A percentile compares a stretch with the other conserved stretches of the same genome.
Conservation (phyloP, 805 yeast species). For the Ascoidea asiatica region DNA sequence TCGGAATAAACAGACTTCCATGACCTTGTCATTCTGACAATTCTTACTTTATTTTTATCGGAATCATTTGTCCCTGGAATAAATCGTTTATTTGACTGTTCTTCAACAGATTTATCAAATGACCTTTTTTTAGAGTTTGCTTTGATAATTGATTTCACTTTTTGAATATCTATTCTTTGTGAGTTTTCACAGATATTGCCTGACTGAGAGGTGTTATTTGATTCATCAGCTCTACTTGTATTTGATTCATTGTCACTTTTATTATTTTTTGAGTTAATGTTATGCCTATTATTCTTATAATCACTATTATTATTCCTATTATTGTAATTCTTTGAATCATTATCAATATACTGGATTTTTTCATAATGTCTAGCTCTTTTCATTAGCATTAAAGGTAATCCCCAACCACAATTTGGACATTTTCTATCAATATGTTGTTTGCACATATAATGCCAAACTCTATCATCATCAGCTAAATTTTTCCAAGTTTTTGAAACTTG, state of each 20-base stretch:
- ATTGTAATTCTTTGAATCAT: not conserved
- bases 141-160: not conserved
- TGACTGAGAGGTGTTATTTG: constrained; percentile 15
- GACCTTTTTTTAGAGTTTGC: not conserved
- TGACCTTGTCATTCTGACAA: constrained; percentile 45
- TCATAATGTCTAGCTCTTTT: constrained; percentile 46
- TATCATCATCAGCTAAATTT: constrained; percentile 82
- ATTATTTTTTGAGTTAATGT: not conserved
- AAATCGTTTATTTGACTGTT: constrained; percentile 1
- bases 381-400: constrained; percentile 87
- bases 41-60: not conserved
- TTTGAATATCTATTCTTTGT: too few relatives aligned
- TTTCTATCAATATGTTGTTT: constrained; percentile 96
- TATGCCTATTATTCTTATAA: too few relatives aligned
- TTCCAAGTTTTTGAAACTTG: constrained; percentile 87
- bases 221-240: constrained; percentile 6
- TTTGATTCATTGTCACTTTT: not conserved
- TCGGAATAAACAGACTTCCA: constrained; percentile 95
- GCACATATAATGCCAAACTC: constrained; percentile 97
- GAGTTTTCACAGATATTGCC: too few relatives aligned
- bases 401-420: constrained; percentile 99
- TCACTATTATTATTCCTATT: too few relatives aligned
- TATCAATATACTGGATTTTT: constrained; percentile 9
- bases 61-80: not conserved
- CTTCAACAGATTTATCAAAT: not conserved